These are phyloP conservation scores for Citrus maxima DNA, from an alignment of 345 rosid species.

Conservation along the genomic window DNA sequence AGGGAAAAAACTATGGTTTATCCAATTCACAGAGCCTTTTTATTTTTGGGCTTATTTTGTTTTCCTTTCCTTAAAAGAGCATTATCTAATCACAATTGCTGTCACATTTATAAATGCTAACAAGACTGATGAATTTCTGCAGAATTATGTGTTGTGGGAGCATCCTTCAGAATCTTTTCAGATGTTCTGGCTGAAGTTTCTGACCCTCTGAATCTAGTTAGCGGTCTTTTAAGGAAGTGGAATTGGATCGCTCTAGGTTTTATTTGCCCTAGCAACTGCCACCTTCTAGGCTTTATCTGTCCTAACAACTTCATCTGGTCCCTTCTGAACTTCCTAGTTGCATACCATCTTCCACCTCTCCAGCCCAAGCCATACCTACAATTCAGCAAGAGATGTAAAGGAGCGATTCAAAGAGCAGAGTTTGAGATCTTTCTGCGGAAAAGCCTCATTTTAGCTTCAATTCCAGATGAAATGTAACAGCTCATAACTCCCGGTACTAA, in stretches of 20 bases:
- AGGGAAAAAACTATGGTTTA: not conserved
- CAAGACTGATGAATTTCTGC: conserved; percentile 21
- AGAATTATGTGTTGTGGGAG: conserved; percentile 11
- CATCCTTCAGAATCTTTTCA: conserved; percentile 28
- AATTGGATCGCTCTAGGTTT: conserved; percentile 55
- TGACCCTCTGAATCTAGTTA: conserved; percentile 33
- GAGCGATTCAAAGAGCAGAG: not conserved
- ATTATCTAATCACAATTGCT: not conserved
- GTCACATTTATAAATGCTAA: conserved; percentile 15
- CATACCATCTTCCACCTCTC: conserved; percentile 94
- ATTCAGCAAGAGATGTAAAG: conserved; percentile 9
- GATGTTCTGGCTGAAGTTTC: conserved; percentile 30
- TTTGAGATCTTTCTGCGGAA: not conserved
- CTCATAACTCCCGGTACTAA: not conserved
- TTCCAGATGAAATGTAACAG: not conserved
- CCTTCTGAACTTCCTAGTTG: conserved; percentile 69
- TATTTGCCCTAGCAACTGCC: conserved; percentile 63
- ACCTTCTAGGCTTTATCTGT: conserved; percentile 65
- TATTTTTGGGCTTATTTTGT: not conserved
- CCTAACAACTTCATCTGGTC: conserved; percentile 82
- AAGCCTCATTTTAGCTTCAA: not conserved
- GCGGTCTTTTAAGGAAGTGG: conserved; percentile 48
- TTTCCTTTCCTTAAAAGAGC: not conserved
- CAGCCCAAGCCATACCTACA: conserved; percentile 90
- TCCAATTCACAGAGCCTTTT: not conserved